These are phyloP conservation scores for Fonsecaea nubica DNA, from an alignment of 2,329 filamentous ascomycete genomes.

Conservation along the genomic window DNA sequence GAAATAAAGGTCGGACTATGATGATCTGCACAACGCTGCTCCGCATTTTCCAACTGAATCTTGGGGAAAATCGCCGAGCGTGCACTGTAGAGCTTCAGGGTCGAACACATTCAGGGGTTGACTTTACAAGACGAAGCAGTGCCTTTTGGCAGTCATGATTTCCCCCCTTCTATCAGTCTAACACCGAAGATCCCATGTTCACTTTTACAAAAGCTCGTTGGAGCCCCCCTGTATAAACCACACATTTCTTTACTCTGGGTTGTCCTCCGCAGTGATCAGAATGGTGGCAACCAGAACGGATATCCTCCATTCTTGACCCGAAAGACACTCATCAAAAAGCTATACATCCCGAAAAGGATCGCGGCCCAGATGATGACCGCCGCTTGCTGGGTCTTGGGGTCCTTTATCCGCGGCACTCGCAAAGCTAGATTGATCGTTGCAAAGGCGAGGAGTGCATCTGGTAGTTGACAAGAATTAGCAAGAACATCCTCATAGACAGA, in stretches of 20 bases:
- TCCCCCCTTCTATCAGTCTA: neutral
- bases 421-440: constrained; percentile 87
- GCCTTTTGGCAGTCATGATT: neutral
- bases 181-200: neutral
- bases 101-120: neutral
- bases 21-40: neutral
- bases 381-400: constrained; percentile 77
- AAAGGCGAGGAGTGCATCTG: constrained; percentile 83
- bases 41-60: neutral
- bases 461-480: constrained; percentile 24
- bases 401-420: constrained; percentile 87
- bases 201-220: neutral
- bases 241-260: neutral
- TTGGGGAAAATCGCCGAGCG: neutral
- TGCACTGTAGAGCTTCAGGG: neutral
- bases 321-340: constrained; percentile 92
- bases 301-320: constrained; percentile 93
- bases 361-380: constrained; percentile 80
- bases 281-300: constrained; percentile 91
- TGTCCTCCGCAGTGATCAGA: constrained; percentile 55
- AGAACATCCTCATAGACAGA: neutral
- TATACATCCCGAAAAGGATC: constrained; percentile 83
- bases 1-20: neutral
- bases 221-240: neutral
- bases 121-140: too few species aligned